Evolutionary conservation across 2,329 filamentous ascomycete genomes (phyloP).

Genomic region (Penicillium aurantiogriseum): DNA sequence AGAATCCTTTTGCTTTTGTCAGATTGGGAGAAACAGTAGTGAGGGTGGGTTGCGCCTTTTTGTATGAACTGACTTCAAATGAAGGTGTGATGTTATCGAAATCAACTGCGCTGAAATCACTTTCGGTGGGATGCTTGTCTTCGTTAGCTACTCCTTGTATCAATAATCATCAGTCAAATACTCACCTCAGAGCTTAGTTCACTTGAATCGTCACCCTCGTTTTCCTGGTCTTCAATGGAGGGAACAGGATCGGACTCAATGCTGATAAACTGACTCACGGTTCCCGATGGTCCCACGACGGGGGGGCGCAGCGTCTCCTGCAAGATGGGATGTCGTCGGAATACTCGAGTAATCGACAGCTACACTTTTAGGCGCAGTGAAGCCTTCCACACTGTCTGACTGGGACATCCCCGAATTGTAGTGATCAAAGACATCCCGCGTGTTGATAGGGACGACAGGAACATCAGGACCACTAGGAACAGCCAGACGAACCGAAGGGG

Average conservation of each 20-base stretch:
- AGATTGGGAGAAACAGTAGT: background rate
- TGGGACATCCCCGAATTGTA: background rate
- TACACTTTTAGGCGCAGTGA: background rate
- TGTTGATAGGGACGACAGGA: background rate
- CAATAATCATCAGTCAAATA: background rate
- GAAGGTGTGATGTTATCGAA: background rate
- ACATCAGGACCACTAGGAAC: slow-evolving; percentile 3
- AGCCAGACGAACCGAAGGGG: background rate
- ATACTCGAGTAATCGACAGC: background rate
- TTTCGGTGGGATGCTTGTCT: background rate
- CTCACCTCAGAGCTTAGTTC: background rate
- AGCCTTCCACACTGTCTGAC: too few species aligned
- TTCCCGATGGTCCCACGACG: background rate
- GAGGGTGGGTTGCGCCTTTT: background rate
- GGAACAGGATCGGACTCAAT: background rate
- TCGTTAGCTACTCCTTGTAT: background rate
- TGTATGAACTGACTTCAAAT: background rate
- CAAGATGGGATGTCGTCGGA: background rate
- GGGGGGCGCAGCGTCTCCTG: background rate
- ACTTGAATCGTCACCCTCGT: background rate
- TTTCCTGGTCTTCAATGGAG: background rate
- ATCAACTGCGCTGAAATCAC: background rate
- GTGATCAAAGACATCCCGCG: background rate
- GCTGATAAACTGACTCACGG: background rate
- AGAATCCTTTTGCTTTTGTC: background rate